These are phyloP conservation scores for Phytophthora quininea DNA, from an alignment of 352 stramenopile species.

Conservation along the genomic window DNA sequence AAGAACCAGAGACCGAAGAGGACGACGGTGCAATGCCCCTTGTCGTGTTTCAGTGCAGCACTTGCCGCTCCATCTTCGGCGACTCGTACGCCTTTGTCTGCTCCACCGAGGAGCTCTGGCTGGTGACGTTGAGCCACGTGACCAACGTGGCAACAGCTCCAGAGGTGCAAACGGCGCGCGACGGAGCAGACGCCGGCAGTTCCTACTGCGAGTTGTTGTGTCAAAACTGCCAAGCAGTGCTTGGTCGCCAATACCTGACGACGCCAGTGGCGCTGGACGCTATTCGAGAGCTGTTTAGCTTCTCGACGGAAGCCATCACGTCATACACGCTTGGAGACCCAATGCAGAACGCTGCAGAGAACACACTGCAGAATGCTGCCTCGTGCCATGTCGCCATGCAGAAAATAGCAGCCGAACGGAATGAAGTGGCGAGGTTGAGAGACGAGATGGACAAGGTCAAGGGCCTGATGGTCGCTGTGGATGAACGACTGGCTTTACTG, in stretches of 20 bases:
- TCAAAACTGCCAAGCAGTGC: constrained; percentile 79
- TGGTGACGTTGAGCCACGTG: constrained; percentile 77
- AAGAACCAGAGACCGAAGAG: constrained; percentile 37
- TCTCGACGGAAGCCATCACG: constrained; percentile 73
- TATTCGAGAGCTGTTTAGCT: constrained; percentile 75
- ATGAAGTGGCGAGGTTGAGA: constrained; percentile 55
- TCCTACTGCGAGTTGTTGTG: constrained; percentile 83
- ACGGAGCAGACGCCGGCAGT: constrained; percentile 60
- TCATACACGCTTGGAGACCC: constrained; percentile 84
- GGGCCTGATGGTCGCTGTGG: constrained; percentile 72
- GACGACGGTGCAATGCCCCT: constrained; percentile 60
- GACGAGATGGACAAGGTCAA: constrained; percentile 85
- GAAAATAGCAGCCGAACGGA: constrained; percentile 50
- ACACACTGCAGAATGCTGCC: constrained; percentile 30
- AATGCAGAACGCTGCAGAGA: constrained; percentile 24
- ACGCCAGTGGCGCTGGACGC: constrained; percentile 65
- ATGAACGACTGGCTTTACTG: constrained; percentile 69
- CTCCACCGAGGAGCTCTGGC: constrained; percentile 73
- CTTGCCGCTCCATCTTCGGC: constrained; percentile 81
- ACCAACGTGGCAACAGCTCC: constrained; percentile 59
- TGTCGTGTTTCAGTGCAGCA: constrained; percentile 87
- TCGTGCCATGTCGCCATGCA: constrained; percentile 43
- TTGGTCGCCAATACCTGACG: constrained; percentile 80
- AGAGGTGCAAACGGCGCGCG: constrained; percentile 57
- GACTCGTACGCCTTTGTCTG: constrained; percentile 85